These are phyloP conservation scores for Aspergillus felis DNA, from an alignment of 2,329 filamentous ascomycete genomes.

Conservation along the genomic window DNA sequence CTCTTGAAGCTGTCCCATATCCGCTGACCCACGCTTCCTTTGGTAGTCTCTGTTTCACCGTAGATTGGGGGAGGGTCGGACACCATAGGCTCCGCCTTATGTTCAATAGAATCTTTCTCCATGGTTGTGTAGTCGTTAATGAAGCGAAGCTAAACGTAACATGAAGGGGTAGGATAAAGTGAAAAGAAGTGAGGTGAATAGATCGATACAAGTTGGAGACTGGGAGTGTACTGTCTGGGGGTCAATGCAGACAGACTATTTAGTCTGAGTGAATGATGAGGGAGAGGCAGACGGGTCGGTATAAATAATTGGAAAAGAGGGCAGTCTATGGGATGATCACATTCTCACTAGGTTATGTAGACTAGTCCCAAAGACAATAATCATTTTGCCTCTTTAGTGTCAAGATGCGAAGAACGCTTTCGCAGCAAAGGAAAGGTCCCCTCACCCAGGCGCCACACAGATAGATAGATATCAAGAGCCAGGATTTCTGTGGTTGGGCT, in stretches of 20 bases:
- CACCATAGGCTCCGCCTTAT: slow-evolving; percentile 19
- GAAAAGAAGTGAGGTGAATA: not conserved
- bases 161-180: not conserved
- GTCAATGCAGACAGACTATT: not conserved
- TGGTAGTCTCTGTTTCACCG: slow-evolving; percentile 26
- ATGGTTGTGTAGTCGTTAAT: slow-evolving; percentile 13
- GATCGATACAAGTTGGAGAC: not conserved
- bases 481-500: not conserved
- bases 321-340: not conserved
- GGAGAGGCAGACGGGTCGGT: not conserved
- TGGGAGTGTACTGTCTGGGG: not conserved
- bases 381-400: not conserved
- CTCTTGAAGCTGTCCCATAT: slow-evolving; percentile 43
- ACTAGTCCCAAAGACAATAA: not conserved
- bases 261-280: not conserved
- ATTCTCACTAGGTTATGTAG: not conserved
- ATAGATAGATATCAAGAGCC: not conserved
- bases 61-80: slow-evolving; percentile 27
- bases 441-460: not conserved
- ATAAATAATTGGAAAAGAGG: slow-evolving; percentile 1
- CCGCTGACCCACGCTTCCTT: slow-evolving; percentile 22
- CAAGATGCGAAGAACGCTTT: not conserved
- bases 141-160: not conserved
- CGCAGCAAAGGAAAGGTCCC: not conserved
- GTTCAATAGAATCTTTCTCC: slow-evolving; percentile 31